phyloP scores from a whole-genome alignment of 805 yeast species.

The Hanseniaspora valbyensis region DNA sequence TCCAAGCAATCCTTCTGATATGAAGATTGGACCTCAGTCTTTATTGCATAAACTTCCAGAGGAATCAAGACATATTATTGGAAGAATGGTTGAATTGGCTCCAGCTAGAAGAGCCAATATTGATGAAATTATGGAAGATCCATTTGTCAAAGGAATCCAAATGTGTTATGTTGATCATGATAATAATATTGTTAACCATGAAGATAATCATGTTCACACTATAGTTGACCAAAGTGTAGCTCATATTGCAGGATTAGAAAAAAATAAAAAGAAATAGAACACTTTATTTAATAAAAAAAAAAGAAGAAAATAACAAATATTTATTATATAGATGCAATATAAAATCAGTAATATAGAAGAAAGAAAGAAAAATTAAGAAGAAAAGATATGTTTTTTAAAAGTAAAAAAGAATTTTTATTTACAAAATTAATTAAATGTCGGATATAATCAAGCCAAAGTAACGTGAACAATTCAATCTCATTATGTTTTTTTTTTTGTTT shows the following conservation, averaged over 20 bases:
- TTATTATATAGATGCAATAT: neutral
- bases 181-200: constrained; percentile 33
- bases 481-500: too few relatives aligned
- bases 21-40: constrained; percentile 62
- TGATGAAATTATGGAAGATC: constrained; percentile 64
- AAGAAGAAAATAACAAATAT: neutral
- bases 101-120: constrained; percentile 78
- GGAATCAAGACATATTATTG: constrained; percentile 54
- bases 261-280: constrained; percentile 44
- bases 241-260: constrained; percentile 86
- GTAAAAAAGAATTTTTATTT: too few relatives aligned
- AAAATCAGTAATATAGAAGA: too few relatives aligned
- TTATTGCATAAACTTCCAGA: constrained; percentile 59
- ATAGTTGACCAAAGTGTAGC: constrained; percentile 88
- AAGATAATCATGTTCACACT: constrained; percentile 63
- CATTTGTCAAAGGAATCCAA: constrained; percentile 52
- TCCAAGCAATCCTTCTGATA: constrained; percentile 42
- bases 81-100: constrained; percentile 70
- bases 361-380: too few relatives aligned
- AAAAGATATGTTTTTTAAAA: too few relatives aligned
- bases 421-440: too few relatives aligned
- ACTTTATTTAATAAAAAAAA: constrained; percentile 28
- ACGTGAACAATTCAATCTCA: too few relatives aligned
- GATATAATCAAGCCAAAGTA: too few relatives aligned
- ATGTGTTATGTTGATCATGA: constrained; percentile 49